Evolutionary conservation across 108 stramenopile species (phyloP), one percentile per base, ranked within the genome.

Genomic region (Licmophora abbreviata): DNA sequence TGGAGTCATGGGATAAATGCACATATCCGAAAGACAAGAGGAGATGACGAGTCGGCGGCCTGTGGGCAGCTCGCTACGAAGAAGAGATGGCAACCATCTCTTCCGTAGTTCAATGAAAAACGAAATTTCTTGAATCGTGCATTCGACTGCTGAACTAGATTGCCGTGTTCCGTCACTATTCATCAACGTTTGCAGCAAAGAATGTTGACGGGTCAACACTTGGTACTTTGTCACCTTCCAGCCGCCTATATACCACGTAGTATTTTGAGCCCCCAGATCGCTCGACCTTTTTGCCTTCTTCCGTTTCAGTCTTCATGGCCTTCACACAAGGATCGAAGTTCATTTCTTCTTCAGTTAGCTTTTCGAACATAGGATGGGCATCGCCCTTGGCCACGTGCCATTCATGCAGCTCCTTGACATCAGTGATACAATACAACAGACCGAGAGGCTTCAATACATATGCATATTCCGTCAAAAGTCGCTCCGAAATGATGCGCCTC

Each of bases 221-320:
- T 2, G 18, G 15, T 2, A 33, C 49, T 51, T 29, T 14, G 12
- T 33, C 31, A 33, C 33, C 33, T 4, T 51, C 67, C 9, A 81
- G 59, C 23, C 88, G 69, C 48, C 66, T 51, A 48, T 83, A 95
- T 9, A 95, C 90, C 41, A 68, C 71, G 41, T 64, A 88, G 54
- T 84, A 84, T 62, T 89, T 95, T 11, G 46, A 61, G 48, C 60
- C 57, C 17, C 80, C 78, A 17, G 66, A 56, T n/a, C 90, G 66
- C 42, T 57, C 81, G 7, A 98, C 97, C 64, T 98, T 98, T 62
- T 96, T 93, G 26, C 93, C 82, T 83, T 98, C 97, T 78, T 98
- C 97, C 1, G 97, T 98, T 48, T 83, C 92, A 27, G 63, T 75
- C 35, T 50, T 75, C 92, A 98, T 96, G 20, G 83, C 77, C 29